Evolutionary conservation across 371 early-diverging fungal genomes (phyloP), one percentile per base, ranked within the genome.

Genomic region (Apophysomyces ossiformis): DNA sequence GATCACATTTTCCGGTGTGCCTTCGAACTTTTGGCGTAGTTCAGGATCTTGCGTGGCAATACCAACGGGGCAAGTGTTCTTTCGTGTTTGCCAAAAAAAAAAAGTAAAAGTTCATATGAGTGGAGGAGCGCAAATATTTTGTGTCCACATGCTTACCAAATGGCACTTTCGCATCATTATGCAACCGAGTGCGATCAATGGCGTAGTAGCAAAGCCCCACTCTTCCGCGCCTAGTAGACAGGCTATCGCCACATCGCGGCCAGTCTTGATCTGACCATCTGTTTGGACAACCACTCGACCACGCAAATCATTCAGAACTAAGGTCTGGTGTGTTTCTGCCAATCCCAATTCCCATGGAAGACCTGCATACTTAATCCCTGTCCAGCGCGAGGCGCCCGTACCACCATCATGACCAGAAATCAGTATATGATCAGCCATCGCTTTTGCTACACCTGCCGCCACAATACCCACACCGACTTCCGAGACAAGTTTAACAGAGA

Each of bases 321-420:
- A 79, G 7, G 96, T 96, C 77, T 96, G 96, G 71, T 97, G 97
- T 16, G 96, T 93, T 76, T 97, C 97, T 13, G 96, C 96, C 37
- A 97, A 81, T 67, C 97, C 97, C 37, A 97, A 80, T 84, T 97
- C 97, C 96, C 96, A 97, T 32, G 97, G 97, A 64, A 96, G 82
- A 75, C 97, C 97, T 7, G 96, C 96, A 66, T 96, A 92, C 76
- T 96, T 94, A 80, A 97, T 96, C 72, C 96, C 95, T n/a, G 96
- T 96, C 96, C 95, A 96, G 69, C 96, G 89, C 45, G 92, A 89
- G 16, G 97, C 97, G 69, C 97, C 97, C 36, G 97, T 97, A 65
- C 97, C 97, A 82, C 97, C 97, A 75, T 97, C 97, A 74, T 97
- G 96, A 54, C 92, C 91, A 54, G 94, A 92, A 65, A 97, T 93